Conservation (phyloP, 495 filamentous ascomycete species). For the Annulohypoxylon maeteangense region DNA sequence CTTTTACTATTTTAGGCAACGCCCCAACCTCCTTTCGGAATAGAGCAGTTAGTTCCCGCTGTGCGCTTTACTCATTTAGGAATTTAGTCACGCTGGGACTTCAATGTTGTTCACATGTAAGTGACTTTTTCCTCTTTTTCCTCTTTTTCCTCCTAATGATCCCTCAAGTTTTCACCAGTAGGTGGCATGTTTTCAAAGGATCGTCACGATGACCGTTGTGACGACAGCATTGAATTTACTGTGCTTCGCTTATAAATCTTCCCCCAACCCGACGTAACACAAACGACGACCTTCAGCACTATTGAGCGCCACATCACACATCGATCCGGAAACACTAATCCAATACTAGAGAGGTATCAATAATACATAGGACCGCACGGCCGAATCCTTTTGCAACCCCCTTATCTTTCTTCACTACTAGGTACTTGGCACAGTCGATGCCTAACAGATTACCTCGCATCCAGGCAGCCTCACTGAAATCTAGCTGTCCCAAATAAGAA, state of each 20-base stretch:
- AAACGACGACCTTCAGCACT: neutral
- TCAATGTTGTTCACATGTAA: too few species aligned
- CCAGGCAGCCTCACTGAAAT: neutral
- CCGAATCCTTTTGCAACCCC: neutral
- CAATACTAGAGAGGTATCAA: neutral
- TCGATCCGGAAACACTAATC: neutral
- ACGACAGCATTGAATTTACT: neutral
- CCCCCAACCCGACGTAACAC: neutral
- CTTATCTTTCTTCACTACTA: neutral
- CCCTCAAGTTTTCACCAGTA: too few species aligned
- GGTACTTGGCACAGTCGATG: neutral
- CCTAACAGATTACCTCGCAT: neutral
- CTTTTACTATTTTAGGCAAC: too few species aligned
- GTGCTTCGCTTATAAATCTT: neutral
- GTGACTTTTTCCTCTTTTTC: too few species aligned
- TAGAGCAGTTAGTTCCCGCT: too few species aligned
- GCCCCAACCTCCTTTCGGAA: too few species aligned
- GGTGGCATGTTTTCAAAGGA: too few species aligned
- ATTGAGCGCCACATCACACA: neutral
- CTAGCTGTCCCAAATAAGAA: too few species aligned
- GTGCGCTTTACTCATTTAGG: too few species aligned
- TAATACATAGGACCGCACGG: neutral
- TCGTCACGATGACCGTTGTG: neutral
- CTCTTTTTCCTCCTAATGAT: too few species aligned
- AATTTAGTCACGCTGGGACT: too few species aligned